Evolutionary conservation across 2,329 filamentous ascomycete species (phyloP).

Genomic region (Arthrobotrys conoides): DNA sequence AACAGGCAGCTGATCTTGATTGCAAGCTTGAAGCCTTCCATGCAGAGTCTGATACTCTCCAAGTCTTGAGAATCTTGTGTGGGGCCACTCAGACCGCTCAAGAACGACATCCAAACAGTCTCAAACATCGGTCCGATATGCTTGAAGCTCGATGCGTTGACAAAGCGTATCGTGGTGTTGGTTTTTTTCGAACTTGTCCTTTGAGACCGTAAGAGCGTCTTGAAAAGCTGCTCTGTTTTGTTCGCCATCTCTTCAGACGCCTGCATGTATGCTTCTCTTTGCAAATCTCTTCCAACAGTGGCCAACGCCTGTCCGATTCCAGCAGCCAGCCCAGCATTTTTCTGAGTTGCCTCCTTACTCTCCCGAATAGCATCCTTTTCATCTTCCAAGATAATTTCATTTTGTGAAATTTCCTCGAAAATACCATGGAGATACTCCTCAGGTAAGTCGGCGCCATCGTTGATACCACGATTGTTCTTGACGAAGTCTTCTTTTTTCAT

Average conservation of each 20-base stretch:
- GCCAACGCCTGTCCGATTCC: slow-evolving; percentile 90
- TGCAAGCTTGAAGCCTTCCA: slow-evolving; percentile 94
- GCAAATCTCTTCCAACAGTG: slow-evolving; percentile 90
- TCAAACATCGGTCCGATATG: slow-evolving; percentile 99
- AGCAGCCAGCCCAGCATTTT: slow-evolving; percentile 79
- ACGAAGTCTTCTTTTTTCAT: slow-evolving; percentile 99
- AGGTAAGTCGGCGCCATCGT: slow-evolving; percentile 92
- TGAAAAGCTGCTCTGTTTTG: slow-evolving; percentile 87
- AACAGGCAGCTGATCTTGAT: slow-evolving; percentile 95
- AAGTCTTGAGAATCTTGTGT: slow-evolving; percentile 94
- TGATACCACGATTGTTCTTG: slow-evolving; percentile 98
- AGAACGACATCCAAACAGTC: slow-evolving; percentile 98
- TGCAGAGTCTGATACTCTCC: slow-evolving; percentile 89
- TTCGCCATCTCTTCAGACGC: slow-evolving; percentile 94
- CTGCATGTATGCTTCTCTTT: slow-evolving; percentile 92
- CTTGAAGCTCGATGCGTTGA: slow-evolving; percentile 91
- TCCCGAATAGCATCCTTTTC: slow-evolving; percentile 82
- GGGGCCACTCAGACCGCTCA: slow-evolving; percentile 92
- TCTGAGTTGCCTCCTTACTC: slow-evolving; percentile 75
- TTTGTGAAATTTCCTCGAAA: slow-evolving; percentile 89
- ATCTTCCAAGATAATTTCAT: slow-evolving; percentile 95
- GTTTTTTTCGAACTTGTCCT: slow-evolving; percentile 80
- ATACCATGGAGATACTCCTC: slow-evolving; percentile 91
- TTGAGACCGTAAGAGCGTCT: slow-evolving; percentile 90
- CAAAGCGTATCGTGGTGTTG: slow-evolving; percentile 79